phyloP scores from a whole-genome alignment of 495 filamentous ascomycete species.

The Patellaria atrata region DNA sequence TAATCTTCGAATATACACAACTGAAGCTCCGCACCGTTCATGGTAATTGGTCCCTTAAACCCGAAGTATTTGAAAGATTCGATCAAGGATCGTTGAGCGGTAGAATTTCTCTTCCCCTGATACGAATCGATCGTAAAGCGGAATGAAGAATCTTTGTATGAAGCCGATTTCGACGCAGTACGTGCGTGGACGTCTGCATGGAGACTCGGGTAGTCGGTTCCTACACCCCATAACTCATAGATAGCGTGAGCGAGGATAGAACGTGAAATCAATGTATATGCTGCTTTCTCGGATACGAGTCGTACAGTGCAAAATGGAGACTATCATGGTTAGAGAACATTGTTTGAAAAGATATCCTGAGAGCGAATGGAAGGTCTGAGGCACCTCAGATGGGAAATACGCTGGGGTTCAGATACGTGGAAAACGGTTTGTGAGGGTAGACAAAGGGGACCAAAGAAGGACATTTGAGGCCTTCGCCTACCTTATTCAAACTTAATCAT shows the following conservation, averaged over 20 bases:
- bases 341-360: constrained; percentile 5
- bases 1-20: constrained; percentile 76
- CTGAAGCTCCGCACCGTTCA: constrained; percentile 55
- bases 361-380: background rate
- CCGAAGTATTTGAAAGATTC: constrained; percentile 64
- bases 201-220: constrained; percentile 48
- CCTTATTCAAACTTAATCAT: constrained; percentile 20
- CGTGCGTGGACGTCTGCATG: constrained; percentile 46
- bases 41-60: constrained; percentile 60
- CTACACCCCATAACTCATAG: constrained; percentile 78
- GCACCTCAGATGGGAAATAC: too few relatives aligned
- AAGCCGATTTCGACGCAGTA: constrained; percentile 48
- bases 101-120: constrained; percentile 47
- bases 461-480: constrained; percentile 8
- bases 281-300: constrained; percentile 49
- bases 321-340: constrained; percentile 31
- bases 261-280: constrained; percentile 50
- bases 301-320: constrained; percentile 75
- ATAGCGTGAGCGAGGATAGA: constrained; percentile 69
- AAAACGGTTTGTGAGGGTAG: too few relatives aligned
- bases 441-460: background rate
- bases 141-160: constrained; percentile 51
- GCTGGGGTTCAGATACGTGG: too few relatives aligned
- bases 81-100: constrained; percentile 53
- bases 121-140: constrained; percentile 70